Conservation (phyloP, 1,284 basidiomycete species). For the Mycena sp. region DNA sequence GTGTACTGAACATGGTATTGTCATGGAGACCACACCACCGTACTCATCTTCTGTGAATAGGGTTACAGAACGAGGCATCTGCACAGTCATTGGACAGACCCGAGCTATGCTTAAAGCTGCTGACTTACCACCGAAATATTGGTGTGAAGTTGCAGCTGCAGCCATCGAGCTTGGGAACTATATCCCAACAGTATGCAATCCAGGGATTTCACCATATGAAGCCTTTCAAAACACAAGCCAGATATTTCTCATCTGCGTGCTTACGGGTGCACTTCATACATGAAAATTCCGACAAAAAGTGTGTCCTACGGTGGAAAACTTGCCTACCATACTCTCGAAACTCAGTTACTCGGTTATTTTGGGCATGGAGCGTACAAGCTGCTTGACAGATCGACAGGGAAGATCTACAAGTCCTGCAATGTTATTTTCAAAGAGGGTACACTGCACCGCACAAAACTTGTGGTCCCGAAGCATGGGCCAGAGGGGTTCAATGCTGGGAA, state of each 20-base stretch:
- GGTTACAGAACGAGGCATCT: conserved; percentile 14
- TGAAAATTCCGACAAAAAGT: conserved; percentile 3
- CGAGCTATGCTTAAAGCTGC: neutral
- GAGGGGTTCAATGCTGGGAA: neutral
- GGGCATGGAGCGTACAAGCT: neutral
- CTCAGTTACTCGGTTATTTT: neutral
- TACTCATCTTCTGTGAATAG: conserved; percentile 23
- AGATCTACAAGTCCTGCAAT: neutral
- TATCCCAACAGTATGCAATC: neutral
- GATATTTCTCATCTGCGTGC: conserved; percentile 3
- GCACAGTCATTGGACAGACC: neutral
- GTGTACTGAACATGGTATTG: neutral
- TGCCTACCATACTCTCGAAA: neutral
- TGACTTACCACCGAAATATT: neutral
- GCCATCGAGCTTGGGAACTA: neutral
- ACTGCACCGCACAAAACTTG: neutral
- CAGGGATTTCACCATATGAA: neutral
- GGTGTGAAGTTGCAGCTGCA: neutral
- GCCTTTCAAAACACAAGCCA: neutral
- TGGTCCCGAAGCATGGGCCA: neutral
- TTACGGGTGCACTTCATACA: neutral
- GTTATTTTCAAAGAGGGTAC: conserved; percentile 3
- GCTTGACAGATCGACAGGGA: neutral
- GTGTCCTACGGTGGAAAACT: neutral
- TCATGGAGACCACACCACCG: neutral